Percentiles rank a stretch among this genome's conserved stretches.
Conservation (phyloP, 139 green algal genomes). For the Closterium sp. region DNA sequence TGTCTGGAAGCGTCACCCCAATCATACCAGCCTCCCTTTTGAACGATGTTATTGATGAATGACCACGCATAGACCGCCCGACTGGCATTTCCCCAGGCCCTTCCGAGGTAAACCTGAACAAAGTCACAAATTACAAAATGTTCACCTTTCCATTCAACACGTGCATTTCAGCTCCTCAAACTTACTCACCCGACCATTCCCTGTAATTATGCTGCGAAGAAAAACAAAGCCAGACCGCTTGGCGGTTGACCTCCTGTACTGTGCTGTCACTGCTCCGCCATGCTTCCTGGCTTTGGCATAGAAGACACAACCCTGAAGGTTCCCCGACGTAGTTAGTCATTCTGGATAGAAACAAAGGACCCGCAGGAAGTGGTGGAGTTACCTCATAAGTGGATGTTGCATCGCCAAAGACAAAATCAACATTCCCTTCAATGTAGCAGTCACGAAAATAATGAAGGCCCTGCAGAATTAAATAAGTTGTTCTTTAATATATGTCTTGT, state of each 20-base stretch:
- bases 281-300: neutral
- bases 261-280: neutral
- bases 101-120: neutral
- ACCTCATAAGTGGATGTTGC: neutral
- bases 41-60: neutral
- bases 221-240: neutral
- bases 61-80: neutral
- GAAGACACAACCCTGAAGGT: neutral
- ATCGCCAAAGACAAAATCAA: conserved; percentile 8
- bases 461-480: neutral
- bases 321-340: neutral
- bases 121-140: neutral
- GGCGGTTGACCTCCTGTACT: neutral
- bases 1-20: neutral
- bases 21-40: neutral
- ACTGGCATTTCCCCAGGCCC: neutral
- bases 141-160: neutral
- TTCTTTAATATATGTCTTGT: too few relatives aligned
- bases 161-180: neutral
- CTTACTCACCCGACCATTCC: neutral
- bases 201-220: neutral
- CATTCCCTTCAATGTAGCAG: conserved; percentile 6
- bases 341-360: neutral
- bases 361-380: neutral
- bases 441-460: neutral